Evolutionary conservation across 2,329 filamentous ascomycete species (phyloP), one percentile per base, ranked within the genome.

Genomic region (Colletotrichum lini): DNA sequence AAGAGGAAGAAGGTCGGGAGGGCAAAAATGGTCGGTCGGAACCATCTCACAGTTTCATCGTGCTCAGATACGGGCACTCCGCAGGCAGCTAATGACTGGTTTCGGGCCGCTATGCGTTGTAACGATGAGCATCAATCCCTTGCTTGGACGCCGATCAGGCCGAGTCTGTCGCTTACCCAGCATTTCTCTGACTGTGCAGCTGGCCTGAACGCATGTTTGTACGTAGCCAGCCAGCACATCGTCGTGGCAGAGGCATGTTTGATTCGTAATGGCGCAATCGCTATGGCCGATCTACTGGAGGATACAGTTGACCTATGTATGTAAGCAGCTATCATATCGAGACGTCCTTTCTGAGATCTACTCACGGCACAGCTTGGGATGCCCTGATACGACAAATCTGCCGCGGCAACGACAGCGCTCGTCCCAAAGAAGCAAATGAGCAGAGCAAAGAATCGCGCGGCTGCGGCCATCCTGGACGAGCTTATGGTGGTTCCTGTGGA

Each of bases 161-260:
- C 15, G 42, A 2, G 3, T 18, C 23, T 3, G 21, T 18, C 4
- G n/a, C 70, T 65, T 18, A 72, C 70, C 65, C 2, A 72, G 35
- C 66, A 65, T 60, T 15, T 72, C 70, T 13, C 61, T 70, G 15
- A 70, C 56, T 23, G 65, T 72, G 47, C 70, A 72, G 2, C 40
- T 70, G 21, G 47, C 47, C 54, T 60, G 44, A 15, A 70, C 66
- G 35, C 70, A 72, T 2, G 54, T 58, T 58, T 71, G 58, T 2
- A 71, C 65, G 18, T 71, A 56, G 23, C 44, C 47, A 13, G 58
- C 50, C 44, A 71, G 53, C 5, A 35, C 23, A 7, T 49, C 26
- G 35, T 71, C 69, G 13, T 64, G 42, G n/a, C 69, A 71, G 8
- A 71, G 64, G 53, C 69, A 71, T 71, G 58, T 38, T 26, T 71